phyloP scores from a whole-genome alignment of 2,329 filamentous ascomycete genomes.

The Pezicula rhizophila region DNA sequence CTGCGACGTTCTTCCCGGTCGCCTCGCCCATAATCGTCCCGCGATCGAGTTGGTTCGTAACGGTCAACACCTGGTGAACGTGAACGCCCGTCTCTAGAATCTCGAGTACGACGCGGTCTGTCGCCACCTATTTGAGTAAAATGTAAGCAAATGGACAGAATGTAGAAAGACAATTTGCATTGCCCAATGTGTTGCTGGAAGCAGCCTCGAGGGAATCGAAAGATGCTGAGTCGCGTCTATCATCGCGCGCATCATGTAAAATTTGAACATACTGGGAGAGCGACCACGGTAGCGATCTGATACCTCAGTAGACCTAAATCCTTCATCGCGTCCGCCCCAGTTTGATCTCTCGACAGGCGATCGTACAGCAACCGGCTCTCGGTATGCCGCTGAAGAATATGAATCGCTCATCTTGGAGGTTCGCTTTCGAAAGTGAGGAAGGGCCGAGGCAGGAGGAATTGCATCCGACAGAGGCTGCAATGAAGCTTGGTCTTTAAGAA shows the following conservation, averaged over 20 bases:
- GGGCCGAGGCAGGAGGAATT: neutral
- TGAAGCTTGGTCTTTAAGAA: slow-evolving; percentile 11
- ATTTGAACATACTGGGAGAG: slow-evolving; percentile 58
- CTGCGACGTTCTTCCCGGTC: slow-evolving; percentile 57
- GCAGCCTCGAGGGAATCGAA: too few species aligned
- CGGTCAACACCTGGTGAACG: slow-evolving; percentile 69
- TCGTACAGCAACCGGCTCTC: slow-evolving; percentile 25
- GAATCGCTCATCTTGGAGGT: slow-evolving; percentile 20
- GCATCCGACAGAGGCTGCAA: neutral
- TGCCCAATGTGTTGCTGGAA: too few species aligned
- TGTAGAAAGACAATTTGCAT: neutral
- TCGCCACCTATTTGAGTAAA: slow-evolving; percentile 43
- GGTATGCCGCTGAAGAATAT: slow-evolving; percentile 19
- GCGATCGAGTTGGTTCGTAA: slow-evolving; percentile 61
- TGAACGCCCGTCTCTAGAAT: slow-evolving; percentile 49
- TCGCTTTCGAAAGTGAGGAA: slow-evolving; percentile 1
- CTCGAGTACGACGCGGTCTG: slow-evolving; percentile 45
- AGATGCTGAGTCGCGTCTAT: too few species aligned
- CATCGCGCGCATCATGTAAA: neutral
- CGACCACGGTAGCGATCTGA: slow-evolving; percentile 55
- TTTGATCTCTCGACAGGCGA: slow-evolving; percentile 28
- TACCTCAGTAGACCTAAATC: slow-evolving; percentile 20
- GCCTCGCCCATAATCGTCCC: slow-evolving; percentile 60
- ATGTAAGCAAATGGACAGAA: slow-evolving; percentile 12
- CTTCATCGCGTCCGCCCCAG: slow-evolving; percentile 28